These are phyloP conservation scores for Aspergillus arachidicola DNA, from an alignment of 2,329 filamentous ascomycete genomes.

Conservation along the genomic window DNA sequence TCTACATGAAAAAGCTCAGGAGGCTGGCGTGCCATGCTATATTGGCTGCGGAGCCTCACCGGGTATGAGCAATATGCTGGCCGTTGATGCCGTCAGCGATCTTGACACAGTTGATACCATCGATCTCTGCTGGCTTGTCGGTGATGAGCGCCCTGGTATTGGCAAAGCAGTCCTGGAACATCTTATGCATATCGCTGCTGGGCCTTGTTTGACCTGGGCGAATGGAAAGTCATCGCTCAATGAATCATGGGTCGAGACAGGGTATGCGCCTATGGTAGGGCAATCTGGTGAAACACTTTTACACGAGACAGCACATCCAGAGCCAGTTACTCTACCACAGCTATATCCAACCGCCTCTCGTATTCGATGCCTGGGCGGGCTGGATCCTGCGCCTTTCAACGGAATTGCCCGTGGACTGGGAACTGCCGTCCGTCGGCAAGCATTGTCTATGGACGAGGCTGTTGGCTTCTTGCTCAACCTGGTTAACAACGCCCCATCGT, in stretches of 20 bases:
- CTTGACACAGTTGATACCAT: slow-evolving; percentile 18
- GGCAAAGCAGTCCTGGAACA: slow-evolving; percentile 23
- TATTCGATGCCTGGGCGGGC: slow-evolving; percentile 13
- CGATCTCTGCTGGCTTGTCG: slow-evolving; percentile 20
- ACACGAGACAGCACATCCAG: slow-evolving; percentile 22
- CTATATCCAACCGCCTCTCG: slow-evolving; percentile 13
- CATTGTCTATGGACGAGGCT: slow-evolving; percentile 15
- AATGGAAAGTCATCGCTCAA: slow-evolving; percentile 11
- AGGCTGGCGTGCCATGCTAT: slow-evolving; percentile 10
- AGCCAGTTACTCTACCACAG: slow-evolving; percentile 20
- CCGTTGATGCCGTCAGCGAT: slow-evolving; percentile 11
- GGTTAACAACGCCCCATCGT: neutral
- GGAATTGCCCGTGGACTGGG: slow-evolving; percentile 16
- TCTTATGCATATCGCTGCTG: slow-evolving; percentile 21
- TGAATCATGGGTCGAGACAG: slow-evolving; percentile 21
- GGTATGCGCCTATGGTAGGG: slow-evolving; percentile 15
- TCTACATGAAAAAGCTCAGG: slow-evolving; percentile 4
- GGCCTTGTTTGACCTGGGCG: slow-evolving; percentile 21
- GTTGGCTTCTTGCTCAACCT: slow-evolving; percentile 14
- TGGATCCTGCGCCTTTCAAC: no score
- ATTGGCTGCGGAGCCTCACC: slow-evolving; percentile 12
- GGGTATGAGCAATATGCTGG: slow-evolving; percentile 13
- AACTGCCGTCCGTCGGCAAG: neutral
- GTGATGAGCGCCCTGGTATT: slow-evolving; percentile 13
- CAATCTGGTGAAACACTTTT: slow-evolving; percentile 11